Evolutionary conservation across 2,329 filamentous ascomycete species (phyloP).

Genomic region (Clonostachys solani): DNA sequence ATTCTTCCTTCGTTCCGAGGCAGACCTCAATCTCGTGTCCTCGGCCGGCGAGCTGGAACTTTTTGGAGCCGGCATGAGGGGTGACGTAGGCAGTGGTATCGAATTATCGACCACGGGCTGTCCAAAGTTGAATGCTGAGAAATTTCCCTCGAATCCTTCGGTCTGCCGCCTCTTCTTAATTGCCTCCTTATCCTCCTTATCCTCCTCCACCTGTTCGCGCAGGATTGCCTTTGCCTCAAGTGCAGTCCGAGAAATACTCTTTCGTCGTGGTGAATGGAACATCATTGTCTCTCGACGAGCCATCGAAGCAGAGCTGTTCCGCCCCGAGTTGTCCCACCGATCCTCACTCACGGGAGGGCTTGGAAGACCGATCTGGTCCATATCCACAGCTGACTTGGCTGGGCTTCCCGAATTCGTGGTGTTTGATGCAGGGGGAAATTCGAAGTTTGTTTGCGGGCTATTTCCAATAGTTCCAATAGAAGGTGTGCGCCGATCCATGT

Average conservation of each 20-base stretch:
- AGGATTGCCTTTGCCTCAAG: slow-evolving; percentile 15
- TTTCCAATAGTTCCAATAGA: no score
- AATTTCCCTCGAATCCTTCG: slow-evolving; percentile 30
- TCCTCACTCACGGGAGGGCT: slow-evolving; percentile 25
- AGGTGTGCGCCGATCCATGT: no score
- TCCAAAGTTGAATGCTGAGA: slow-evolving; percentile 31
- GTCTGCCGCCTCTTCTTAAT: slow-evolving; percentile 9
- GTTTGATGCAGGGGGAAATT: no score
- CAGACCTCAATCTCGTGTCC: not conserved
- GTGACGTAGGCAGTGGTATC: slow-evolving; percentile 1
- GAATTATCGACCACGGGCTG: slow-evolving; percentile 7
- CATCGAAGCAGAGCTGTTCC: slow-evolving; percentile 28
- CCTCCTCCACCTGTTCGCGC: not conserved
- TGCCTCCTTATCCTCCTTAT: slow-evolving; percentile 9
- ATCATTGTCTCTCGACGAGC: slow-evolving; percentile 48
- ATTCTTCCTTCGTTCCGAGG: not conserved
- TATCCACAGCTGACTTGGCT: no score
- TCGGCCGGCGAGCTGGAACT: not conserved
- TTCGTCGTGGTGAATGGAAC: slow-evolving; percentile 38
- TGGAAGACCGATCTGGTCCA: slow-evolving; percentile 20
- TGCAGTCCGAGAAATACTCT: slow-evolving; percentile 30
- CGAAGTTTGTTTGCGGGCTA: no score
- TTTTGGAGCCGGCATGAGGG: not conserved
- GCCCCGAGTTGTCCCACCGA: slow-evolving; percentile 29
- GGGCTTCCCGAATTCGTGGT: no score